Percentiles rank a stretch among this genome's conserved stretches.
Conservation (phyloP, 1,284 basidiomycete species). For the Ceratobasidium sp. region DNA sequence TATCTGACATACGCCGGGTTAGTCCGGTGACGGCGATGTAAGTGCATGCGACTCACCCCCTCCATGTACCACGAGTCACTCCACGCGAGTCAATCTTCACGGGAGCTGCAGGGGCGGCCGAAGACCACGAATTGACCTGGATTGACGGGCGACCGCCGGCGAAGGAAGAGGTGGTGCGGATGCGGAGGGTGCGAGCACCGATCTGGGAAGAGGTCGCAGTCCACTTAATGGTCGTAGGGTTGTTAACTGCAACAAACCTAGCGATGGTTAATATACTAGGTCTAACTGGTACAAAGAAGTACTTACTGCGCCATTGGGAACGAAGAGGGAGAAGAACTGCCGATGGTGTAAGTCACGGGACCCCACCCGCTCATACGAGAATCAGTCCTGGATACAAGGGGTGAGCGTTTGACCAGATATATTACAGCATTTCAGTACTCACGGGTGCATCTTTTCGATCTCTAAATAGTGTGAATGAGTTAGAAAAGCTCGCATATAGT, state of each 20-base stretch:
- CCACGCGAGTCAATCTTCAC: constrained; percentile 44
- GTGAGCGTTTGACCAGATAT: not conserved
- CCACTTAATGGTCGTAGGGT: constrained; percentile 47
- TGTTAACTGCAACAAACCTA: constrained; percentile 56
- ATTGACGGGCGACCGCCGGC: constrained; percentile 44
- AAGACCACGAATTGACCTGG: constrained; percentile 46
- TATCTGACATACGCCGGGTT: not conserved
- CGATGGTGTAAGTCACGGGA: constrained; percentile 57
- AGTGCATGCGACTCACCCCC: not conserved
- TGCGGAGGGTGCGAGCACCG: constrained; percentile 41
- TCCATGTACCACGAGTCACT: constrained; percentile 41
- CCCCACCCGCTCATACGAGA: constrained; percentile 41
- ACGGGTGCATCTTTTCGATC: constrained; percentile 44
- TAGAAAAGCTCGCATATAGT: not conserved
- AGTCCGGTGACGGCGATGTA: not conserved
- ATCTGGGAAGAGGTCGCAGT: constrained; percentile 43
- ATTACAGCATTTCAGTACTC: not conserved
- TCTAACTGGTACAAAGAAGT: not conserved
- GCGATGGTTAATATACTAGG: not conserved
- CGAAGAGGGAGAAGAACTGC: constrained; percentile 49
- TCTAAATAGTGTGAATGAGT: constrained; percentile 3
- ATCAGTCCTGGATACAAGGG: constrained; percentile 1
- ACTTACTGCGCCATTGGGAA: constrained; percentile 59
- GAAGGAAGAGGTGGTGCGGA: constrained; percentile 44
- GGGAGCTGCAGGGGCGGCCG: constrained; percentile 44